A percentile compares a stretch with the other conserved stretches of the same genome.
Conservation (phyloP, 371 early-diverging fungal species). For the Amoeboaphelidium protococcarum region DNA sequence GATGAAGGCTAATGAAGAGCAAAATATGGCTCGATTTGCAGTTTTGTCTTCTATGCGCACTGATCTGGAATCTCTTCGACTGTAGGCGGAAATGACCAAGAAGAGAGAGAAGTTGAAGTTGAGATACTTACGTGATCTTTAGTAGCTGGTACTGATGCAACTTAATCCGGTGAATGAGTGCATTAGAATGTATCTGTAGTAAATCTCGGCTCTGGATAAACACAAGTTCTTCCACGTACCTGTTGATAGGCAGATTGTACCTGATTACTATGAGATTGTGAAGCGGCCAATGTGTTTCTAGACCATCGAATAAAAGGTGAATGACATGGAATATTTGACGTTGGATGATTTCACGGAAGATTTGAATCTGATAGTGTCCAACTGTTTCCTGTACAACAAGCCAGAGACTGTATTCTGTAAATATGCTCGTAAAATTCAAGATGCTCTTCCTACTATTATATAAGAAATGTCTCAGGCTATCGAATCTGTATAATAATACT, state of each 20-base stretch:
- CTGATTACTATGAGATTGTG: neutral
- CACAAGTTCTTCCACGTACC: constrained; percentile 25
- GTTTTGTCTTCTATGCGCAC: constrained; percentile 25
- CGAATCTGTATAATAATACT: no score
- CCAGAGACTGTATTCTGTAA: constrained; percentile 2
- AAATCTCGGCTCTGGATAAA: constrained; percentile 20
- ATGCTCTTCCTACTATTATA: no score
- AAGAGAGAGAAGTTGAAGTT: constrained; percentile 65
- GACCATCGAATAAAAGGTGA: constrained; percentile 4
- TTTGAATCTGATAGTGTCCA: constrained; percentile 8
- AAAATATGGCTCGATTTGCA: neutral
- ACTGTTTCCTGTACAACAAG: constrained; percentile 11
- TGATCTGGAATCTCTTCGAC: constrained; percentile 61
- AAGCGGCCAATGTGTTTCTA: neutral
- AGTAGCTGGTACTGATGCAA: constrained; percentile 31
- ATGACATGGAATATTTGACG: constrained; percentile 11
- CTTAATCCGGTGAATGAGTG: constrained; percentile 41
- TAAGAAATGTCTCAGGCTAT: no score
- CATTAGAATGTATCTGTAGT: constrained; percentile 26
- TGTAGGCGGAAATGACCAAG: constrained; percentile 54
- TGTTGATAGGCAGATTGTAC: constrained; percentile 12
- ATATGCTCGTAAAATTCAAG: constrained; percentile 1
- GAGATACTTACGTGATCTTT: constrained; percentile 24
- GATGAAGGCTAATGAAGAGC: neutral
- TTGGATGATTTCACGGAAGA: constrained; percentile 4